phyloP scores from a whole-genome alignment of 352 stramenopile genomes.

The Albugo laibachii region DNA sequence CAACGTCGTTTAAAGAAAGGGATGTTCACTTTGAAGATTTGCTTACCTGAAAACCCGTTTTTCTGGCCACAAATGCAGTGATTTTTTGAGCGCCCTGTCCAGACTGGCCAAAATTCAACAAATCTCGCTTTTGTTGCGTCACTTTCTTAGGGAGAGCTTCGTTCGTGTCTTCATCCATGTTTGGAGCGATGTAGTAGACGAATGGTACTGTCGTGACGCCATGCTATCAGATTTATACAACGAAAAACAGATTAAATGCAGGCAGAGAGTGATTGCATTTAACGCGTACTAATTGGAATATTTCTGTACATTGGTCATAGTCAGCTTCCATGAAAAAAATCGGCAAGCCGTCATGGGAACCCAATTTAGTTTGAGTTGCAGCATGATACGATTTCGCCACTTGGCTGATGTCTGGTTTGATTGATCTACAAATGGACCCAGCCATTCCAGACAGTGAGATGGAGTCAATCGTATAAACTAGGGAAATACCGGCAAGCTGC shows the following conservation, averaged over 20 bases:
- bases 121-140: conserved; percentile 23
- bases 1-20: background rate
- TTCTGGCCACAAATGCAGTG: conserved; percentile 49
- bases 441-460: background rate
- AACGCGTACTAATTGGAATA: background rate
- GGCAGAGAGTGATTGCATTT: background rate
- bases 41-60: conserved; percentile 62
- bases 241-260: background rate
- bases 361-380: conserved; percentile 46
- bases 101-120: conserved; percentile 65
- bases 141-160: conserved; percentile 28
- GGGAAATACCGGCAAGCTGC: conserved; percentile 42
- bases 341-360: conserved; percentile 54
- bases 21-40: background rate
- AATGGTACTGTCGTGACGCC: conserved; percentile 64
- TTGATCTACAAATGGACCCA: conserved; percentile 12
- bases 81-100: conserved; percentile 54
- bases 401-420: conserved; percentile 40
- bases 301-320: conserved; percentile 24
- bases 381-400: conserved; percentile 40
- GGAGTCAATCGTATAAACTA: background rate
- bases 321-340: conserved; percentile 61
- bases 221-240: conserved; percentile 14
- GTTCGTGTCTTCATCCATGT: conserved; percentile 27
- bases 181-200: conserved; percentile 47